Base-by-base conservation (phyloP, 2,329 filamentous ascomycete genomes). In the Cladosporium colombiae region DNA sequence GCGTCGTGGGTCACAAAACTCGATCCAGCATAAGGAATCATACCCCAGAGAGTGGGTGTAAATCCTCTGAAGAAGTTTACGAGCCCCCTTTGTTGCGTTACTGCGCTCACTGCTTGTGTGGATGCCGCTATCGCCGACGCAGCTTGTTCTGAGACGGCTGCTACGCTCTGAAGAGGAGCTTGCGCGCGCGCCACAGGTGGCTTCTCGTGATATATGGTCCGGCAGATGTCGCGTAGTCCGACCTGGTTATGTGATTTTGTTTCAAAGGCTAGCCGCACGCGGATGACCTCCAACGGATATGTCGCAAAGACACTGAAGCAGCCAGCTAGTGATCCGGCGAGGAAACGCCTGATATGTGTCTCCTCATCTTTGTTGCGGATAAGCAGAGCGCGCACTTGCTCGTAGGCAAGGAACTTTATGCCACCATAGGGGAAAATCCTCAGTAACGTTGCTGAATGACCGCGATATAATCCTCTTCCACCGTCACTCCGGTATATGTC, bases 391-490 rank as follows among this genome's bases (percentile, higher is more conserved):
- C 95, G 91, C 70, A 97, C 92, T 79, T 99, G 95, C 78, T 99
- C 95, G 81, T 99, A 99, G 55, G 94, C 93, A 50, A 99, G 86
- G 75, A 99, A 99, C 76, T 99, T 99, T 79, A 98, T 97, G 55
- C 91, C 94, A 18, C 94, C 95, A 78, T 99, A 99, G 6, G 95
- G 95, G 73, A 98, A 99, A 69, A 99, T 96, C 69, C 95, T 89
- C 62, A 98, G 84, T 2, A 99, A 83, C 0, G 95, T 99, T 2
- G 93, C 95, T 4, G 93, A 97, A 78, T 99, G 95, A 7, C 95
- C 95, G 62, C 95, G 90, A 80, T 93, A 99, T 7, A 99, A 84
- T 1, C 95, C 95, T 13, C 83, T 77, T 1, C 86, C 70, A 44
- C 95, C 95, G 68, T 96, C 91, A 55, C 87, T 82, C 27, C 78